Percentiles rank a stretch among this genome's conserved stretches.
Evolutionary conservation across 1,284 basidiomycete genomes (phyloP).

Genomic region (Sphaerobolus stellatus): DNA sequence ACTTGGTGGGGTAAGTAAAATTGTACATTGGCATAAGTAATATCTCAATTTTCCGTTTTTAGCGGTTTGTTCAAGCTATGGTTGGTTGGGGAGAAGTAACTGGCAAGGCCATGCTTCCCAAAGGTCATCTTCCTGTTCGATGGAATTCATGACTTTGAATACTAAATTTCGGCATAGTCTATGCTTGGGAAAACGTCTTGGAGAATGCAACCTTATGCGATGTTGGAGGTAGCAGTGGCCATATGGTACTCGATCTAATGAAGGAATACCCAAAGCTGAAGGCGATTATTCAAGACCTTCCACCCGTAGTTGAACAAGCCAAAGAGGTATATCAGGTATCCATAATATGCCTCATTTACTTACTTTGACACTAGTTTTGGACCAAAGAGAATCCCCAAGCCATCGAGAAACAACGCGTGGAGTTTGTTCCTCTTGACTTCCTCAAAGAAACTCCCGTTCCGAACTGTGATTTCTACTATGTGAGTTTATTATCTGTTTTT

Average conservation of each 20-base stretch:
- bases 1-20: constrained; percentile 6
- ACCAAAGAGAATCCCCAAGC: constrained; percentile 32
- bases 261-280: constrained; percentile 41
- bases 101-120: constrained; percentile 20
- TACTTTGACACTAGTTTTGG: constrained; percentile 31
- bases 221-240: constrained; percentile 48
- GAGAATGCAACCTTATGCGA: constrained; percentile 43
- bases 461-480: constrained; percentile 47
- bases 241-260: constrained; percentile 40
- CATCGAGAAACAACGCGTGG: constrained; percentile 33
- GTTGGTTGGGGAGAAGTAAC: constrained; percentile 25
- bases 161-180: constrained; percentile 27
- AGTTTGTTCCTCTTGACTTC: constrained; percentile 46
- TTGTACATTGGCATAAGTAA: not conserved
- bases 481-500: constrained; percentile 24
- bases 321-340: constrained; percentile 20
- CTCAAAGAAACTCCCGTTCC: constrained; percentile 40
- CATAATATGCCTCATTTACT: not conserved
- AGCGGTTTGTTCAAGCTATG: constrained; percentile 30
- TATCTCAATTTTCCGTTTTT: constrained; percentile 7
- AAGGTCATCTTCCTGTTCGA: constrained; percentile 15
- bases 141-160: not conserved
- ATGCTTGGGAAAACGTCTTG: constrained; percentile 44
- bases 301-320: constrained; percentile 36
- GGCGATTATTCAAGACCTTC: constrained; percentile 47